Conservation (phyloP, 306 rosid genomes). For the Medicago truncatula region MtrunA17r5.0-ANR NC_053046.1:26265001-26265500, state of each 20-base stretch:
- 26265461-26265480: constrained; percentile 38
- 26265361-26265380: constrained; percentile 86
- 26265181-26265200: constrained; percentile 96
- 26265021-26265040: constrained; percentile 79
- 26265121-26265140: constrained; percentile 40
- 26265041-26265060: constrained; percentile 57
- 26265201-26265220: constrained; percentile 97
- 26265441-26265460: constrained; percentile 91
- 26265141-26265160: constrained; percentile 80
- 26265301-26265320: neutral
- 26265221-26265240: constrained; percentile 77
- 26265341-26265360: constrained; percentile 31
- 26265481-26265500: neutral
- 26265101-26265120: neutral
- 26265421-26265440: constrained; percentile 92
- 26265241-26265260: constrained; percentile 86
- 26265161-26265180: constrained; percentile 96
- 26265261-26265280: constrained; percentile 91
- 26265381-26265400: constrained; percentile 85
- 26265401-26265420: constrained; percentile 95
- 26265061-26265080: neutral
- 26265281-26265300: constrained; percentile 45
- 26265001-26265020: constrained; percentile 78
- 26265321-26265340: constrained; percentile 27
- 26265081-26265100: neutral